Conservation (phyloP, 768 basidiomycete species). For the Cubamyces sp. region DNA sequence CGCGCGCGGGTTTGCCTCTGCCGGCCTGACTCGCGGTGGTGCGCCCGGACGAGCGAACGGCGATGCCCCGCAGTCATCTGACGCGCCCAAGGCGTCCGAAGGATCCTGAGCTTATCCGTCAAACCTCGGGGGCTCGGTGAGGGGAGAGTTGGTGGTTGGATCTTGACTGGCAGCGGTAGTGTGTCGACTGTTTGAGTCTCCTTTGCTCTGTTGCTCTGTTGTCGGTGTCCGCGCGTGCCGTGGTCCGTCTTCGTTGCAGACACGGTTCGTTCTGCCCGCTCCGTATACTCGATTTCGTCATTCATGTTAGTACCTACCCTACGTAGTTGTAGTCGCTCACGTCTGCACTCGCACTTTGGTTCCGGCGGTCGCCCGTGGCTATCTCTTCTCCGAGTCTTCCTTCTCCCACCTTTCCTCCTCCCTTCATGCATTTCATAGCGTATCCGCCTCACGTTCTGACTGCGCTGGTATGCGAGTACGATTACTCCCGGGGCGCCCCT, state of each 20-base stretch:
- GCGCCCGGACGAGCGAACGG: constrained; percentile 34
- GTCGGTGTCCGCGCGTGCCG: background rate
- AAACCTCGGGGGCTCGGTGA: background rate
- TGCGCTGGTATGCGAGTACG: background rate
- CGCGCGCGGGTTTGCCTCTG: constrained; percentile 68
- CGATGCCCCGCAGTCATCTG: constrained; percentile 28
- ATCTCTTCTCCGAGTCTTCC: background rate
- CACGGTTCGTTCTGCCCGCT: background rate
- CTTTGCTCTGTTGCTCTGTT: background rate
- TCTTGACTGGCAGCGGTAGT: background rate
- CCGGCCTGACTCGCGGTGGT: constrained; percentile 57
- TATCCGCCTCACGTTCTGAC: too few species aligned
- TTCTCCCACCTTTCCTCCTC: background rate
- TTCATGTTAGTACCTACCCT: constrained; percentile 9
- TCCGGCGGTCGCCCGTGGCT: too few species aligned
- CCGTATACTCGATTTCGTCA: background rate
- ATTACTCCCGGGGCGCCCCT: background rate
- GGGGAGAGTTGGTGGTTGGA: background rate
- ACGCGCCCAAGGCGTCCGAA: constrained; percentile 24
- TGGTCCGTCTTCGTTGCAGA: background rate
- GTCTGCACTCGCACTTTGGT: background rate
- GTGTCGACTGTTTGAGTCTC: background rate
- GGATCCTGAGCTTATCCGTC: background rate
- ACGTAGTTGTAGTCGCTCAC: constrained; percentile 17
- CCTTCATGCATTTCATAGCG: background rate